phyloP scores from a whole-genome alignment of 768 basidiomycete species.

The Galerina sulciceps region DNA sequence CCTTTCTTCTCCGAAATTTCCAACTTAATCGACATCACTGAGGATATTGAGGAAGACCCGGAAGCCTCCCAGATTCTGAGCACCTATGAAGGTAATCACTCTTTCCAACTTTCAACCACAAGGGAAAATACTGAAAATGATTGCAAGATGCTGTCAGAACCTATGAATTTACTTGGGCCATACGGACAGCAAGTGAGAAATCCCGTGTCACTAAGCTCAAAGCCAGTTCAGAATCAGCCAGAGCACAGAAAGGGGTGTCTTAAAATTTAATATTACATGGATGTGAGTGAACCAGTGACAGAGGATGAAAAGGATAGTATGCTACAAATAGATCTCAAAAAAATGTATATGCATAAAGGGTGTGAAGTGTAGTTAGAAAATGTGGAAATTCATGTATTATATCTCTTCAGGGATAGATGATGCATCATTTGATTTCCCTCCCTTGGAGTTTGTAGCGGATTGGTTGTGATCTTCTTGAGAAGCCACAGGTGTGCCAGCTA shows the following conservation, averaged over 20 bases:
- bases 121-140: neutral
- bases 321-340: too few relatives aligned
- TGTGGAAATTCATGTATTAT: neutral
- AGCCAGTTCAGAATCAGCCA: constrained; percentile 24
- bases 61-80: constrained; percentile 81
- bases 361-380: too few relatives aligned
- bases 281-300: too few relatives aligned
- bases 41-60: constrained; percentile 87
- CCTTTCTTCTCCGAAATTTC: constrained; percentile 95
- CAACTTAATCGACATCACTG: constrained; percentile 87
- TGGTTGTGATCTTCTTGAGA: neutral
- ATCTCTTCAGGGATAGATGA: neutral
- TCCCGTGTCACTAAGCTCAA: constrained; percentile 54
- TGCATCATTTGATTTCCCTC: constrained; percentile 7
- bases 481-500: constrained; percentile 19
- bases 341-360: too few relatives aligned
- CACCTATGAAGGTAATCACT: constrained; percentile 74
- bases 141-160: constrained; percentile 79
- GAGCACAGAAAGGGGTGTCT: too few relatives aligned
- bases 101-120: neutral
- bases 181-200: constrained; percentile 77
- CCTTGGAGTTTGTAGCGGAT: constrained; percentile 5
- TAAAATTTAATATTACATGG: too few relatives aligned
- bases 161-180: constrained; percentile 94
- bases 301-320: too few relatives aligned